These are phyloP conservation scores for Saturnispora besseyi DNA, from an alignment of 805 yeast species.

Conservation along the genomic window DNA sequence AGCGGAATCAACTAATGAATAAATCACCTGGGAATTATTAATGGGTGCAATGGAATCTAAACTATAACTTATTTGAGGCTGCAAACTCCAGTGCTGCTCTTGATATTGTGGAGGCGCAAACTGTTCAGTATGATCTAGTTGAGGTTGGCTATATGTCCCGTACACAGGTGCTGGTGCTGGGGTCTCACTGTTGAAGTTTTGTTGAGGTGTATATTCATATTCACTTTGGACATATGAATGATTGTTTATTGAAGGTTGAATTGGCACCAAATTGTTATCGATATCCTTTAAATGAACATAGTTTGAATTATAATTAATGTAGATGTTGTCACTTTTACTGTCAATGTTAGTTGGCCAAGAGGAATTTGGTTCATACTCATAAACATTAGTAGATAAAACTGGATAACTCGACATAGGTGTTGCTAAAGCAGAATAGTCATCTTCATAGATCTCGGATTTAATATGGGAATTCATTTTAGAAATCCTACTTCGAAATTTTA, in stretches of 20 bases:
- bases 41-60: background rate
- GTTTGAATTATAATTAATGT: background rate
- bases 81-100: background rate
- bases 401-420: background rate
- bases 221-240: background rate
- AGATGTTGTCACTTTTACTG: background rate
- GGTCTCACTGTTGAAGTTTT: background rate
- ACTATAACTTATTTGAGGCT: background rate
- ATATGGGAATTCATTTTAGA: background rate
- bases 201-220: background rate
- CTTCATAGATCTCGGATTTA: background rate
- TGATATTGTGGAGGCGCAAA: background rate
- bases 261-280: background rate
- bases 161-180: background rate
- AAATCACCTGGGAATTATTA: background rate
- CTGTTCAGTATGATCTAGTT: background rate
- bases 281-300: background rate
- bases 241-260: background rate
- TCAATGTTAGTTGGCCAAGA: background rate
- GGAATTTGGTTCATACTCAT: background rate
- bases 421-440: background rate
- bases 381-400: background rate
- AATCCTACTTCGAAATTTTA: background rate
- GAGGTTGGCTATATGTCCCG: background rate
- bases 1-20: background rate